Percentiles rank a stretch among this genome's conserved stretches.
Evolutionary conservation across 176 grass and related monocot genomes (phyloP).

Genomic region (Aegilops longissima): DNA sequence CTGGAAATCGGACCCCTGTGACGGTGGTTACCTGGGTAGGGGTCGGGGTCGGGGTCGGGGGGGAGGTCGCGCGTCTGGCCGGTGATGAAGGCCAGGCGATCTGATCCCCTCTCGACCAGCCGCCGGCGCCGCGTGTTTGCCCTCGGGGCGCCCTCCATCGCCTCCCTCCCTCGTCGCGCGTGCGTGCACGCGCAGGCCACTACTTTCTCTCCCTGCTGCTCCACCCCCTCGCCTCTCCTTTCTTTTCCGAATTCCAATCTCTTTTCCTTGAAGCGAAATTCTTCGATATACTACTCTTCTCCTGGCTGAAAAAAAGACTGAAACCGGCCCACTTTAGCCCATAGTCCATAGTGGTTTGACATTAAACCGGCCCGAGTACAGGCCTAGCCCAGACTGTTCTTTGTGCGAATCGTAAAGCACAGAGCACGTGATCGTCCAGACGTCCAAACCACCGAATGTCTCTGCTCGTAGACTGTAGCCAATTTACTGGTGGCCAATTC

Average conservation of each 20-base stretch:
- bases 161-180: not conserved
- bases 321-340: too few species aligned
- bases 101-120: conserved; percentile 81
- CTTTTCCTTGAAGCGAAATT: not conserved
- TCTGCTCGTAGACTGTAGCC: too few species aligned
- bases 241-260: not conserved
- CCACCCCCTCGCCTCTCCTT: conserved; percentile 20
- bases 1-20: not conserved
- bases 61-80: conserved; percentile 38
- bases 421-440: too few species aligned
- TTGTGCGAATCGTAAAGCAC: too few species aligned
- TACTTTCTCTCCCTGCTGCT: not conserved
- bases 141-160: conserved; percentile 51
- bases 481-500: too few species aligned
- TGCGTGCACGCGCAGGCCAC: conserved; percentile 36
- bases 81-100: conserved; percentile 82
- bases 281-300: not conserved
- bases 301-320: too few species aligned
- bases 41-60: conserved; percentile 29
- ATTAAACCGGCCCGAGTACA: too few species aligned
- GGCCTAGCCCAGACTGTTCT: too few species aligned
- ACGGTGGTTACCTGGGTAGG: conserved; percentile 25
- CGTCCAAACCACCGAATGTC: too few species aligned
- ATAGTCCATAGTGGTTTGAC: too few species aligned
- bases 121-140: conserved; percentile 52